Percentiles rank a stretch among this genome's conserved stretches.
These are phyloP conservation scores for Toxicodendron radicans DNA, from an alignment of 345 rosid genomes.

Conservation along the genomic window DNA sequence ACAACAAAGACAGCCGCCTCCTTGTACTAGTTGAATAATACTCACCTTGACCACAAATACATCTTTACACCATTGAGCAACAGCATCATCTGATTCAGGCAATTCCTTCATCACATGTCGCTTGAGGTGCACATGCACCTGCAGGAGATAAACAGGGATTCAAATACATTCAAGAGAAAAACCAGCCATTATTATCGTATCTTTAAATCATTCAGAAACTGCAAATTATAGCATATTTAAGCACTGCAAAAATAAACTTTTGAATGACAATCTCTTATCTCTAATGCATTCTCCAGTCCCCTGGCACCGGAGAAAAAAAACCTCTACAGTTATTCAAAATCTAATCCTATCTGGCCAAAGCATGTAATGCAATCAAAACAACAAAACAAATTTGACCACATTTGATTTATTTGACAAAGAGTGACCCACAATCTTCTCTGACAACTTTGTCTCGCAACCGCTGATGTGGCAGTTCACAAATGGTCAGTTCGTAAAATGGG, in stretches of 20 bases:
- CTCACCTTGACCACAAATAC: slow-evolving; percentile 77
- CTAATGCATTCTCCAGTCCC: not conserved
- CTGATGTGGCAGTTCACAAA: too few relatives aligned
- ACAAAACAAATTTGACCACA: not conserved
- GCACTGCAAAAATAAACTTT: not conserved
- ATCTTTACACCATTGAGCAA: slow-evolving; percentile 97
- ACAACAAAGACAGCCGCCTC: not conserved
- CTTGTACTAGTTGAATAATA: slow-evolving; percentile 3
- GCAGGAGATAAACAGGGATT: slow-evolving; percentile 30
- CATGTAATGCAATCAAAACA: too few relatives aligned
- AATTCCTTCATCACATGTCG: slow-evolving; percentile 78
- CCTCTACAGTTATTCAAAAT: not conserved
- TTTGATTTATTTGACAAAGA: too few relatives aligned
- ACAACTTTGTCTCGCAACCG: too few relatives aligned
- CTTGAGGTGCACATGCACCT: slow-evolving; percentile 80
- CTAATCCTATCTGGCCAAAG: too few relatives aligned
- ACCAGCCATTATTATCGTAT: not conserved
- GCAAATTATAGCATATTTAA: not conserved
- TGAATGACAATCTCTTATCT: not conserved
- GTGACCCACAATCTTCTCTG: too few relatives aligned
- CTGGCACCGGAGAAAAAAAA: not conserved
- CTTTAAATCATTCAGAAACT: not conserved
- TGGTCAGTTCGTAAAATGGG: too few relatives aligned
- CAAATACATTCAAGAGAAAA: slow-evolving; percentile 10
- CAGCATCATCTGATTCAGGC: slow-evolving; percentile 82